Conservation (phyloP, 768 basidiomycete species). For the Leccinum aurantiacum region DNA sequence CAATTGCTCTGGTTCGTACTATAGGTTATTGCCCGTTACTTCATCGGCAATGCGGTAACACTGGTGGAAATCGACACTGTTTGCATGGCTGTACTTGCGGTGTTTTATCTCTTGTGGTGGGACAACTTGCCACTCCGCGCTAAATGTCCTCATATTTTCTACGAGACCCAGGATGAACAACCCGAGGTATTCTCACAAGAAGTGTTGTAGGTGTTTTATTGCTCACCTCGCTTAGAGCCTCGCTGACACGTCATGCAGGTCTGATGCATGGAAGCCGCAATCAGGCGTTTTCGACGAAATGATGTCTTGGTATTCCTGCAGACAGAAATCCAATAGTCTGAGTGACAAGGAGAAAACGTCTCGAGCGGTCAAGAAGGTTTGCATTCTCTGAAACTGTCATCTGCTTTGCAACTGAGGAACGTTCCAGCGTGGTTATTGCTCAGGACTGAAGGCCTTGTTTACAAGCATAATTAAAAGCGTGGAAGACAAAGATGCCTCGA, state of each 20-base stretch:
- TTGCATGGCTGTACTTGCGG: not conserved
- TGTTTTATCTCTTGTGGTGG: slow-evolving; percentile 1
- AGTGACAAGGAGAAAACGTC: not conserved
- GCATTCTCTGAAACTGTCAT: not conserved
- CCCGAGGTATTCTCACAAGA: not conserved
- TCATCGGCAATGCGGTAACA: not conserved
- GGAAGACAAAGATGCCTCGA: not conserved
- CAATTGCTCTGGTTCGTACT: not conserved
- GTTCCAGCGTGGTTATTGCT: not conserved
- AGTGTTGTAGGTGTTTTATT: not conserved
- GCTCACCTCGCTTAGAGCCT: not conserved
- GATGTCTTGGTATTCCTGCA: not conserved
- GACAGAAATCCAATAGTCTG: not conserved
- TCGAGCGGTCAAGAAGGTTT: not conserved
- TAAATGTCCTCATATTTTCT: not conserved
- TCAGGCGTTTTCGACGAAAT: not conserved
- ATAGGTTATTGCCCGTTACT: not conserved
- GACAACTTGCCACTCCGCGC: not conserved
- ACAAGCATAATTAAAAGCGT: not conserved
- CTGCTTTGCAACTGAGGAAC: not conserved
- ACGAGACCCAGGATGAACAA: not conserved
- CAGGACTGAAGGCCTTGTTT: not conserved
- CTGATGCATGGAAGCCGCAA: not conserved
- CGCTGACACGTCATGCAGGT: not conserved
- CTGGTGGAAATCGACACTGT: not conserved